Conservation (phyloP, 257 asterid species). For the Plectranthus barbatus region DNA sequence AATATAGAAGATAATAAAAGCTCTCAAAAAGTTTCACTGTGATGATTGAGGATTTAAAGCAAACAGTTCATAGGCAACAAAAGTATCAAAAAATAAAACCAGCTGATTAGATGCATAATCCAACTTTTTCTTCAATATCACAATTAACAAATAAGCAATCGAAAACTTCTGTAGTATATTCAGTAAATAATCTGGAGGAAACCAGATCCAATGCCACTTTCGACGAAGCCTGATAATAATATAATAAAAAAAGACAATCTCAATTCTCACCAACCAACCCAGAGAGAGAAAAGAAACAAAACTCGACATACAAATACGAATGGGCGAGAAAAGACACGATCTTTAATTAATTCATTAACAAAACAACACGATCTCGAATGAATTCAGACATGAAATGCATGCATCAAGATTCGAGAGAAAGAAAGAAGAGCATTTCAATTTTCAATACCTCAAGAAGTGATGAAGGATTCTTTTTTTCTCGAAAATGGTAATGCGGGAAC, state of each 20-base stretch:
- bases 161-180: background rate
- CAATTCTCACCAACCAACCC: conserved; percentile 1
- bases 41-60: conserved; percentile 14
- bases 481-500: too few species aligned
- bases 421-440: too few species aligned
- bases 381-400: too few species aligned
- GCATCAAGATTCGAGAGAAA: too few species aligned
- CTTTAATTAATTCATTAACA: too few species aligned
- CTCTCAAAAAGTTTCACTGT: background rate
- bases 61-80: conserved; percentile 6
- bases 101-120: conserved; percentile 7
- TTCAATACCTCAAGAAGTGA: too few species aligned
- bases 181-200: background rate
- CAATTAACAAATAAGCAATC: background rate
- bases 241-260: conserved; percentile 18
- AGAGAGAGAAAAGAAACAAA: too few species aligned
- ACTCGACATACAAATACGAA: too few species aligned
- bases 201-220: background rate
- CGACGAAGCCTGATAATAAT: conserved; percentile 8
- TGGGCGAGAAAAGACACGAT: too few species aligned
- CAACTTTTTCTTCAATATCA: conserved; percentile 10
- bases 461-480: too few species aligned
- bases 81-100: background rate
- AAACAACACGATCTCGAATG: too few species aligned
- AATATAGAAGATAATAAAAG: background rate